phyloP scores from a whole-genome alignment of 306 rosid species.

The Luffa aegyptiaca region DNA sequence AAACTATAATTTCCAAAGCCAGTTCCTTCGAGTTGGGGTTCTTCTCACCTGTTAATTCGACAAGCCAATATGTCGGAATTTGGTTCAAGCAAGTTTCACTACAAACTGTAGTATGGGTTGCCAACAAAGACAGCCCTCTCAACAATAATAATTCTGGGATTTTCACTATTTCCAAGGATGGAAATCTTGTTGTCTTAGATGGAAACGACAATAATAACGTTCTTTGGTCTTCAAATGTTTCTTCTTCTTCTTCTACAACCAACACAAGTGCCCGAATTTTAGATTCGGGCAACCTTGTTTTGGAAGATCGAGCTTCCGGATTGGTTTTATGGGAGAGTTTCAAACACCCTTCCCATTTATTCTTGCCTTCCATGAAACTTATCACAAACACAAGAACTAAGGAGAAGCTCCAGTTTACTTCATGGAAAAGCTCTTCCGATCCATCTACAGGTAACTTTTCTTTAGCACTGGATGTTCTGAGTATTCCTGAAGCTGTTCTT shows the following conservation, averaged over 20 bases:
- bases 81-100: neutral
- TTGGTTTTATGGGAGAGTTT: constrained; percentile 28
- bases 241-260: neutral
- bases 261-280: constrained; percentile 17
- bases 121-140: constrained; percentile 14
- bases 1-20: neutral
- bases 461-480: neutral
- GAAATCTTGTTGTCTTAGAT: constrained; percentile 16
- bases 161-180: constrained; percentile 6
- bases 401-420: neutral
- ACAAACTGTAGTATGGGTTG: constrained; percentile 8
- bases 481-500: neutral
- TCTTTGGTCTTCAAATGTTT: constrained; percentile 22
- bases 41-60: constrained; percentile 7
- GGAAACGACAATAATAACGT: neutral
- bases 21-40: constrained; percentile 14
- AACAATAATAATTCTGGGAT: constrained; percentile 9
- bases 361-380: constrained; percentile 10
- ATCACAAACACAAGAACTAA: constrained; percentile 2
- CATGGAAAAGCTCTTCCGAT: constrained; percentile 9
- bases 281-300: constrained; percentile 22
- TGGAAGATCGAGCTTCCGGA: constrained; percentile 13
- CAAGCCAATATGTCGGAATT: constrained; percentile 12
- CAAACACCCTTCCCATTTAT: constrained; percentile 17
- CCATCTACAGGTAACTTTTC: neutral